Evolutionary conservation across 2,329 filamentous ascomycete genomes (phyloP), one percentile per base, ranked within the genome.

Genomic region (Penicillium oxalicum): DNA sequence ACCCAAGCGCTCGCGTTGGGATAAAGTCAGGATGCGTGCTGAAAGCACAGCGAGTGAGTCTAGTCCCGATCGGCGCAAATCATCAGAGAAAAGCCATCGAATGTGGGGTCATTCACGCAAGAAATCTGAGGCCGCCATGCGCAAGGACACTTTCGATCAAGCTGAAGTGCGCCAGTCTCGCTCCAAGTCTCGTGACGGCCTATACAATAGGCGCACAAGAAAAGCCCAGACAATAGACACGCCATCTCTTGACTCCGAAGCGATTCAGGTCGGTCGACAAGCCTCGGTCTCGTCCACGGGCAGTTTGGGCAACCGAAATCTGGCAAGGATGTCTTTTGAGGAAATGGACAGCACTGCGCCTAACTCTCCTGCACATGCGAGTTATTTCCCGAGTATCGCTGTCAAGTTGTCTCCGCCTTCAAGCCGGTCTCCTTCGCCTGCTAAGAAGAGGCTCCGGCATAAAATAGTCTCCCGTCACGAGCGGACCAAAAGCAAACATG

Each of bases 401-500:
- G 76, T 80, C 54, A 83, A 86, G 48, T 64, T 86, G 7, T 87
- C 85, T 3, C 79, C 83, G 1, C 72, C 77, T 3, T 74, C 74
- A 6, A 88, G 83, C 59, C 78, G 85, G 25, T 75, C 79, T 1
- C 73, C 74, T 2, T 88, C 86, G 5, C 85, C 86, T 28, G 71
- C 74, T 0, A 78, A 83, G 44, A 85, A 81, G 46, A 77, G 80
- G 0, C 60, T 71, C 27, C 59, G 65, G 4, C 65, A 67, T n/a
- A 61, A 75, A 9, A 70, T 71, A 29, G 67, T 60, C 13, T 64
- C 73, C 29, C 67, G 67, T 9, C 67, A 65, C 42, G 68, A 67
- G 45, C 62, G 64, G 40, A 67, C 59, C 59, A 61, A 72, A 62
- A 64, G 69, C 63, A 59, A 67, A 41, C 53, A 67, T 12, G 64